These are phyloP conservation scores for Penicillium brasilianum DNA, from an alignment of 2,329 filamentous ascomycete genomes.

Conservation along the genomic window DNA sequence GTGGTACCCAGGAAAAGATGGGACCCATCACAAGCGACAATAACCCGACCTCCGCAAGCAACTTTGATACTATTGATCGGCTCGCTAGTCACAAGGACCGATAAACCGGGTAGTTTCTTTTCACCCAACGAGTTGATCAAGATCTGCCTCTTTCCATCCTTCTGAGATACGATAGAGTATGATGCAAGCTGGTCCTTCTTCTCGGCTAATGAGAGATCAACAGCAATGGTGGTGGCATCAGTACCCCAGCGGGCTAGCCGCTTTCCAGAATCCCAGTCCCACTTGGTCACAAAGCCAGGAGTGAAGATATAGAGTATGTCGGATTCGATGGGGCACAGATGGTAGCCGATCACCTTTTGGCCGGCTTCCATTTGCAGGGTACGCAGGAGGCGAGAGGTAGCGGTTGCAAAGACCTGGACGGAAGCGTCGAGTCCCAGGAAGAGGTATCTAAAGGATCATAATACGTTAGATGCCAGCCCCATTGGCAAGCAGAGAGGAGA, in stretches of 20 bases:
- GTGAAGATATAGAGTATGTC: slow-evolving; percentile 61
- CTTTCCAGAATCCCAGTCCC: slow-evolving; percentile 62
- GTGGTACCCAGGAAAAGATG: slow-evolving; percentile 65
- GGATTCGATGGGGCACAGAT: slow-evolving; percentile 57
- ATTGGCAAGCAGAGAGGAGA: slow-evolving; percentile 5
- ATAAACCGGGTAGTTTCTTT: slow-evolving; percentile 29
- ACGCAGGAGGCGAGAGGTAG: slow-evolving; percentile 79
- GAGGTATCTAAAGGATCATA: slow-evolving; percentile 61
- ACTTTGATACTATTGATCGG: slow-evolving; percentile 39
- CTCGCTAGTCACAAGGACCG: slow-evolving; percentile 38
- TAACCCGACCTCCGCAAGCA: slow-evolving; percentile 37
- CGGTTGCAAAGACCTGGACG: slow-evolving; percentile 79
- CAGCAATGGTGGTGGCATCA: slow-evolving; percentile 41
- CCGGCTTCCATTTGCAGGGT: slow-evolving; percentile 64
- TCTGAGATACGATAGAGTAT: slow-evolving; percentile 43
- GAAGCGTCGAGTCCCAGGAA: slow-evolving; percentile 76
- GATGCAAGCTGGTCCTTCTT: slow-evolving; percentile 40
- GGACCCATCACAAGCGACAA: slow-evolving; percentile 48
- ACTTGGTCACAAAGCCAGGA: slow-evolving; percentile 58
- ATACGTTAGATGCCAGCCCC: background rate
- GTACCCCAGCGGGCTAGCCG: slow-evolving; percentile 52
- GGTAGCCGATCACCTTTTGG: slow-evolving; percentile 57
- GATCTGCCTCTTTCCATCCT: slow-evolving; percentile 47
- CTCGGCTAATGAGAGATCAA: slow-evolving; percentile 32
- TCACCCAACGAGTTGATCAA: slow-evolving; percentile 28